Conservation (phyloP, 2,329 filamentous ascomycete genomes). For the Ophiostoma sp. region DNA sequence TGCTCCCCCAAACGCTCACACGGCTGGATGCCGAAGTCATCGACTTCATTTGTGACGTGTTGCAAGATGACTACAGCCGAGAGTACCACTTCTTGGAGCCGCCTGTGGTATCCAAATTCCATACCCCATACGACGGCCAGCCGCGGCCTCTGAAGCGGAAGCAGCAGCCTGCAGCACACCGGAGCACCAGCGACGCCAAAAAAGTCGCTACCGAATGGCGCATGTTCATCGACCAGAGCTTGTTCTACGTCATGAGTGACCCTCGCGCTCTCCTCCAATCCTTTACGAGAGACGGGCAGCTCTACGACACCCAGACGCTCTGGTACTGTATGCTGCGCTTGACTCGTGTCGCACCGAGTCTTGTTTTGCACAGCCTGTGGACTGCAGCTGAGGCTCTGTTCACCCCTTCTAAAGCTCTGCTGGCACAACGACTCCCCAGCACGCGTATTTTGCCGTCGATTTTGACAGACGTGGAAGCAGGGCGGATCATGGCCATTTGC, state of each 20-base stretch:
- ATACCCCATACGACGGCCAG: conserved; percentile 30
- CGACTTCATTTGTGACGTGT: conserved; percentile 55
- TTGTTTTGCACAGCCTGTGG: conserved; percentile 62
- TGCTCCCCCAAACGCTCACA: conserved; percentile 53
- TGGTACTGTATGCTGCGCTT: conserved; percentile 60
- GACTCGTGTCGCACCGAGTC: conserved; percentile 49
- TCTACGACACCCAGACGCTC: conserved; percentile 55
- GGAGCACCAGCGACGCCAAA: conserved; percentile 22
- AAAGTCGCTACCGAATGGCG: conserved; percentile 41
- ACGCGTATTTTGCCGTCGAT: conserved; percentile 32
- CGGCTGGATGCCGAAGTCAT: conserved; percentile 51
- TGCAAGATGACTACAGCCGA: conserved; percentile 49
- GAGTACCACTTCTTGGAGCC: conserved; percentile 47
- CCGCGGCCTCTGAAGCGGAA: conserved; percentile 35
- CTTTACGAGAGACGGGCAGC: conserved; percentile 48
- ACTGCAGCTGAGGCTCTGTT: conserved; percentile 55
- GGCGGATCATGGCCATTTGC: conserved; percentile 53
- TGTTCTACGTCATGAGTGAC: conserved; percentile 59
- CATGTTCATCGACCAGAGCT: conserved; percentile 56
- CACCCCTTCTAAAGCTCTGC: conserved; percentile 45
- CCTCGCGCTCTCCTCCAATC: conserved; percentile 51
- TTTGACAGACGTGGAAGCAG: conserved; percentile 47
- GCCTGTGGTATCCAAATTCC: conserved; percentile 30
- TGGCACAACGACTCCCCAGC: conserved; percentile 37
- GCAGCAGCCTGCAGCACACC: conserved; percentile 27